phyloP scores from a whole-genome alignment of 2,329 filamentous ascomycete species.

The Verticillium zaregamsianum region DNA sequence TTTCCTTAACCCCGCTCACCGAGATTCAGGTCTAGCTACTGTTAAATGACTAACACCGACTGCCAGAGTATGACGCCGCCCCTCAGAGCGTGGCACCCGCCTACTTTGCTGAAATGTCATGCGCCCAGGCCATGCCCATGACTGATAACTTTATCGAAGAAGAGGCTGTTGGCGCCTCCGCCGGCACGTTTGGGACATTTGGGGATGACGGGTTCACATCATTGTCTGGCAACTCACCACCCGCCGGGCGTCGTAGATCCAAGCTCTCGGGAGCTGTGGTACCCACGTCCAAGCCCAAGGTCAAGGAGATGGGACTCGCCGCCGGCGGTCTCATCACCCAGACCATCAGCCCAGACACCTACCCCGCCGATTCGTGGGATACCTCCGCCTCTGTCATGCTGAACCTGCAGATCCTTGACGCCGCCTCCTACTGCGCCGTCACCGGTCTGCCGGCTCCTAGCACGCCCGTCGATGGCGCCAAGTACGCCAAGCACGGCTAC shows the following conservation, averaged over 20 bases:
- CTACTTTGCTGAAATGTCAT: too few species aligned
- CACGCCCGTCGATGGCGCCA: constrained; percentile 26
- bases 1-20: neutral
- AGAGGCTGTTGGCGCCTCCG: too few species aligned
- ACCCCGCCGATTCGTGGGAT: constrained; percentile 24
- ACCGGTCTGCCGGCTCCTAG: constrained; percentile 27
- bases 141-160: too few species aligned
- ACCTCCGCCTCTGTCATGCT: constrained; percentile 19
- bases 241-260: too few species aligned
- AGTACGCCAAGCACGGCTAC: constrained; percentile 25
- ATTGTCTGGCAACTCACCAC: too few species aligned
- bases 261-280: neutral
- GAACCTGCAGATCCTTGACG: constrained; percentile 36
- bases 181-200: too few species aligned
- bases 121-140: too few species aligned
- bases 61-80: too few species aligned
- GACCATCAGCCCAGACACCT: constrained; percentile 25
- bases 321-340: constrained; percentile 37
- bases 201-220: too few species aligned
- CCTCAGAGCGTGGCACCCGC: too few species aligned
- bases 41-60: too few species aligned
- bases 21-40: too few species aligned
- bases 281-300: neutral
- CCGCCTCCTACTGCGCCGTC: constrained; percentile 24
- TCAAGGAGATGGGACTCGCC: constrained; percentile 28